A percentile compares a stretch with the other conserved stretches of the same genome.
These are phyloP conservation scores for Euphrasia arctica DNA, from an alignment of 305 asterid genomes.

Conservation along the genomic window DNA sequence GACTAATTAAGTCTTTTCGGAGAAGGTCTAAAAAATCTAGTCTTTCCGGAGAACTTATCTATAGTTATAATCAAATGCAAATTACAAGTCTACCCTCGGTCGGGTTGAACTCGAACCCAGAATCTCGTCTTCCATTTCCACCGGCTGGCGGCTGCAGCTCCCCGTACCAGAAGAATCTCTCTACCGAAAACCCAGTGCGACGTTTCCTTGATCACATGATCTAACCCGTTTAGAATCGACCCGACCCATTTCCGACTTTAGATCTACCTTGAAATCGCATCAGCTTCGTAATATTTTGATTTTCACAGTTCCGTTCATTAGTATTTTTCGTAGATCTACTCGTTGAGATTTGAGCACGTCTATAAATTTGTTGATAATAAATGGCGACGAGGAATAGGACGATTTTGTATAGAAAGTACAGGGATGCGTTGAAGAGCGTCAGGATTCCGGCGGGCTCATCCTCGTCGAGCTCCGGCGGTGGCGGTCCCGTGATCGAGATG, in stretches of 20 bases:
- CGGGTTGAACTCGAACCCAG: constrained; percentile 23
- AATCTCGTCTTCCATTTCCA: constrained; percentile 25
- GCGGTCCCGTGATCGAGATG: constrained; percentile 90
- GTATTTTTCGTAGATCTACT: constrained; percentile 1
- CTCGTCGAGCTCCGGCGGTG: constrained; percentile 51
- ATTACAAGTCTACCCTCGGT: no score
- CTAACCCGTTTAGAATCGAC: constrained; percentile 9
- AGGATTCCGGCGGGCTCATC: constrained; percentile 69
- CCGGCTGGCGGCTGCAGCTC: constrained; percentile 15
- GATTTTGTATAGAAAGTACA: constrained; percentile 69
- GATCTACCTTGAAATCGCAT: constrained; percentile 29
- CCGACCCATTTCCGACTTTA: constrained; percentile 18
- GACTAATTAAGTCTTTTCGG: no score
- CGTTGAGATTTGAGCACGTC: neutral
- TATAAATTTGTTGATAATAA: neutral
- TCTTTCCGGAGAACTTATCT: no score
- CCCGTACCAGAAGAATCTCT: constrained; percentile 27
- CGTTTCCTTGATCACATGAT: constrained; percentile 4
- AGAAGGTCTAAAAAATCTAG: no score
- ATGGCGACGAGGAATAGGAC: constrained; percentile 98
- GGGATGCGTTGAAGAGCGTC: constrained; percentile 94
- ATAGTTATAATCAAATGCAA: no score
- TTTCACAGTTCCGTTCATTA: neutral
- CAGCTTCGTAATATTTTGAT: constrained; percentile 28
- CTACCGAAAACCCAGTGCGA: constrained; percentile 24